A percentile compares a stretch with the other conserved stretches of the same genome.
Conservation (phyloP, 495 filamentous ascomycete species). For the Aspergillus ostianus region DNA sequence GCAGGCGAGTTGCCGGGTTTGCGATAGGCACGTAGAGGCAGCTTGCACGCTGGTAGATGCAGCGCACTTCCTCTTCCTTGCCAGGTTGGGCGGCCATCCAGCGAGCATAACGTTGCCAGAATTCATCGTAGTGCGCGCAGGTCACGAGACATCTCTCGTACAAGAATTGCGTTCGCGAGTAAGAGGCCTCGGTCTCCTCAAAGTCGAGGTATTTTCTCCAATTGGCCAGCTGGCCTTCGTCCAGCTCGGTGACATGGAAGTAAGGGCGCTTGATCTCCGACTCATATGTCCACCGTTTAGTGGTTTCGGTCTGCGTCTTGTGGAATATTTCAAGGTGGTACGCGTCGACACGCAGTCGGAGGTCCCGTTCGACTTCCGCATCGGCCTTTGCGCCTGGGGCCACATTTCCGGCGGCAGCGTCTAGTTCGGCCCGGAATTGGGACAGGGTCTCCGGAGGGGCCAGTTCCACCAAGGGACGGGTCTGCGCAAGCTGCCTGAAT, state of each 20-base stretch:
- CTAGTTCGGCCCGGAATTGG: slow-evolving; percentile 68
- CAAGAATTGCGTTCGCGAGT: slow-evolving; percentile 70
- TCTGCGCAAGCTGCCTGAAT: slow-evolving; percentile 75
- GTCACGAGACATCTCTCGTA: slow-evolving; percentile 94
- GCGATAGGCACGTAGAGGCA: slow-evolving; percentile 83
- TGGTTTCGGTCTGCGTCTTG: slow-evolving; percentile 82
- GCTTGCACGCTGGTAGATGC: slow-evolving; percentile 87
- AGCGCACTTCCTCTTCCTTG: slow-evolving; percentile 89
- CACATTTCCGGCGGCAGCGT: slow-evolving; percentile 50
- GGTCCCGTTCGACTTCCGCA: slow-evolving; percentile 78
- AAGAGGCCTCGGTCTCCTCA: slow-evolving; percentile 84
- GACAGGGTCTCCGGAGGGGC: slow-evolving; percentile 64
- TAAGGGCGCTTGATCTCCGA: slow-evolving; percentile 94
- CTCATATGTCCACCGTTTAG: slow-evolving; percentile 93
- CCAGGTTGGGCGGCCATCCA: slow-evolving; percentile 86
- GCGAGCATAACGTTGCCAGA: slow-evolving; percentile 95
- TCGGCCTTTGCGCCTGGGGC: slow-evolving; percentile 54
- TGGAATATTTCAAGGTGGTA: slow-evolving; percentile 80
- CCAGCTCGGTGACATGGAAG: slow-evolving; percentile 92
- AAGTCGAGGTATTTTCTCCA: slow-evolving; percentile 98
- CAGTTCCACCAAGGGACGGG: slow-evolving; percentile 70
- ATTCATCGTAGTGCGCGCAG: slow-evolving; percentile 92
- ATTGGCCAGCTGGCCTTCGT: slow-evolving; percentile 81
- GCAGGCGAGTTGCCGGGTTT: slow-evolving; percentile 73
- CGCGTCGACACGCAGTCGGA: slow-evolving; percentile 74